Conservation (phyloP, 2,329 filamentous ascomycete species). For the Fusarium pilosicola region DNA sequence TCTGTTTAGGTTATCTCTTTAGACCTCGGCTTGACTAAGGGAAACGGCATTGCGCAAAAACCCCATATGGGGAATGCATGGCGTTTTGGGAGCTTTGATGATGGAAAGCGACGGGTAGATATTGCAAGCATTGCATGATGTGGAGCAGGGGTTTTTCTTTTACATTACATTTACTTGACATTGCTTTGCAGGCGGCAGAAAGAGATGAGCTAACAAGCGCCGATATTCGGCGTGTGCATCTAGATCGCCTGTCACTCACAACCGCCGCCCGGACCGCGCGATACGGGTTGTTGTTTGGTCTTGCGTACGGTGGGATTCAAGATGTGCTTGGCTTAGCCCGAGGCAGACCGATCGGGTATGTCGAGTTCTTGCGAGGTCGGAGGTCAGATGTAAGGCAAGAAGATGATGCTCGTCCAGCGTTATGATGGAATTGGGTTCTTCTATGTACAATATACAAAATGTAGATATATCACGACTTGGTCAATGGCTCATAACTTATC, state of each 20-base stretch:
- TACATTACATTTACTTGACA: background rate
- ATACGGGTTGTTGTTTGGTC: constrained; percentile 79
- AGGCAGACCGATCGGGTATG: constrained; percentile 78
- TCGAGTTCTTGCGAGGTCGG: constrained; percentile 70
- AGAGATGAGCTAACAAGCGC: constrained; percentile 40
- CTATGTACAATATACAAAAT: background rate
- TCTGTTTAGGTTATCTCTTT: background rate
- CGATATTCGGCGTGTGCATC: constrained; percentile 43
- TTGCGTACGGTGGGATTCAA: constrained; percentile 83
- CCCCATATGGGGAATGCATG: constrained; percentile 34
- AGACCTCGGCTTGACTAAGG: constrained; percentile 25
- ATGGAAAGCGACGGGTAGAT: constrained; percentile 43
- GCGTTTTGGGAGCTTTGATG: constrained; percentile 17
- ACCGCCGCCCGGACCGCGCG: constrained; percentile 82
- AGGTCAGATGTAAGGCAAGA: constrained; percentile 21
- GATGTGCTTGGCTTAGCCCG: constrained; percentile 75
- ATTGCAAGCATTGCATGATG: constrained; percentile 29
- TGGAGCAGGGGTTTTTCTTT: background rate
- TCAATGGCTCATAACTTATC: background rate
- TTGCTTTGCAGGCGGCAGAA: background rate
- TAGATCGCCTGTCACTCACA: constrained; percentile 82
- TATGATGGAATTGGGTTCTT: background rate
- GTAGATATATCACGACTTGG: constrained; percentile 7
- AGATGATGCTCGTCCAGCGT: constrained; percentile 24
- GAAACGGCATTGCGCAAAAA: constrained; percentile 14